These are phyloP conservation scores for Naumovozyma castellii DNA, from an alignment of 805 yeast genomes.

Conservation along the genomic window DNA sequence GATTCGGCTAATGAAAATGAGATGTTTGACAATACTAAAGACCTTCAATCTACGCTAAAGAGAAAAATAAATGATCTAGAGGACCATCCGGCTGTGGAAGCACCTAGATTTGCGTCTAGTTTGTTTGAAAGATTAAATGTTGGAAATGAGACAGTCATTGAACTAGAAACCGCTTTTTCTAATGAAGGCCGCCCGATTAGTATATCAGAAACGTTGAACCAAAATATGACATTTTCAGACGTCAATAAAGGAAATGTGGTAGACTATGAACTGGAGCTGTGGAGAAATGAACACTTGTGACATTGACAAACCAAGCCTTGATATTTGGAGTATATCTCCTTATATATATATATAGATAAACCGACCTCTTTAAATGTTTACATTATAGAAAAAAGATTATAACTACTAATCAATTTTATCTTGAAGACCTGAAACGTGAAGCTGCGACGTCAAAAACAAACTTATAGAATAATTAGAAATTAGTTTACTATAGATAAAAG, in stretches of 20 bases:
- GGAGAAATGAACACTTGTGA: conserved; percentile 14
- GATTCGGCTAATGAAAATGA: conserved; percentile 1
- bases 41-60: conserved; percentile 8
- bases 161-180: conserved; percentile 6
- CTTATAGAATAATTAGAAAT: too few species aligned
- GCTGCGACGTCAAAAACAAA: too few species aligned
- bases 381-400: too few species aligned
- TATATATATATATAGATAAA: too few species aligned
- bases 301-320: not conserved
- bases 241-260: conserved; percentile 8
- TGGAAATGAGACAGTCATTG: conserved; percentile 12
- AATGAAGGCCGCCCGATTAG: not conserved
- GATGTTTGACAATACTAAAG: conserved; percentile 4
- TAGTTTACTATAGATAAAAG: not conserved
- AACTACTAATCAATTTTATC: too few species aligned
- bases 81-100: not conserved
- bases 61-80: conserved; percentile 6
- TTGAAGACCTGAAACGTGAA: too few species aligned
- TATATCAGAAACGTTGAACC: conserved; percentile 8
- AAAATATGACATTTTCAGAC: conserved; percentile 21
- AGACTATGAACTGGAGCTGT: conserved; percentile 21
- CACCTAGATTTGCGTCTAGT: conserved; percentile 1
- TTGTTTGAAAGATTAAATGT: conserved; percentile 6
- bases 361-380: too few species aligned
- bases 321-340: too few species aligned